Evolutionary conservation across 73 alveolate species (phyloP).

Genomic region (Paraurostyla sp.): DNA sequence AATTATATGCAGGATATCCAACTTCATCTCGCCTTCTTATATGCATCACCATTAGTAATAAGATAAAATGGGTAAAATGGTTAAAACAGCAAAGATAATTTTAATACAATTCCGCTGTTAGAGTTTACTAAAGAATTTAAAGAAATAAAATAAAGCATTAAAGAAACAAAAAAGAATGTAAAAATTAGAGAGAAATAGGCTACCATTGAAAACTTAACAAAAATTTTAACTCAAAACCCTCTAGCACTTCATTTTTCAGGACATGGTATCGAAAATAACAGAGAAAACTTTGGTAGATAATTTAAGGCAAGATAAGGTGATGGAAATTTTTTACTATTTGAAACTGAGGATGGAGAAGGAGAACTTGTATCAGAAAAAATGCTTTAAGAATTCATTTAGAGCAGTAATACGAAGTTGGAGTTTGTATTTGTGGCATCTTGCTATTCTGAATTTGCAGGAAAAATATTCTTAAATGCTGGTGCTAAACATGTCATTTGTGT

Average conservation of each 20-base stretch:
- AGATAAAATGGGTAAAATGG: constrained; percentile 3
- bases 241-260: constrained; percentile 74
- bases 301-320: background rate
- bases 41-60: constrained; percentile 59
- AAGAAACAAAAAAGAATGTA: constrained; percentile 44
- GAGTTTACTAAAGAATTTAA: constrained; percentile 57
- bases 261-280: constrained; percentile 70
- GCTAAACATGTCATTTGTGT: constrained; percentile 73
- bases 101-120: constrained; percentile 19
- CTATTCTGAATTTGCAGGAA: constrained; percentile 73
- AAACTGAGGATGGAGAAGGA: constrained; percentile 55
- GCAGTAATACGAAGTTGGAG: constrained; percentile 50
- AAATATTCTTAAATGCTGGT: constrained; percentile 72
- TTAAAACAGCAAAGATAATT: background rate
- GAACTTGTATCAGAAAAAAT: constrained; percentile 62
- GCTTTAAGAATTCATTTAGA: constrained; percentile 24
- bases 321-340: constrained; percentile 68
- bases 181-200: constrained; percentile 31
- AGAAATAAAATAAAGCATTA: constrained; percentile 39
- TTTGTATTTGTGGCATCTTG: constrained; percentile 76
- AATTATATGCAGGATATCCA: constrained; percentile 28
- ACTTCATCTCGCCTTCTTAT: constrained; percentile 44
- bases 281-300: constrained; percentile 31
- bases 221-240: constrained; percentile 52
- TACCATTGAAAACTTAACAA: constrained; percentile 59